Conservation (phyloP, 1,284 basidiomycete species). For the Pterulicium gracile region DNA sequence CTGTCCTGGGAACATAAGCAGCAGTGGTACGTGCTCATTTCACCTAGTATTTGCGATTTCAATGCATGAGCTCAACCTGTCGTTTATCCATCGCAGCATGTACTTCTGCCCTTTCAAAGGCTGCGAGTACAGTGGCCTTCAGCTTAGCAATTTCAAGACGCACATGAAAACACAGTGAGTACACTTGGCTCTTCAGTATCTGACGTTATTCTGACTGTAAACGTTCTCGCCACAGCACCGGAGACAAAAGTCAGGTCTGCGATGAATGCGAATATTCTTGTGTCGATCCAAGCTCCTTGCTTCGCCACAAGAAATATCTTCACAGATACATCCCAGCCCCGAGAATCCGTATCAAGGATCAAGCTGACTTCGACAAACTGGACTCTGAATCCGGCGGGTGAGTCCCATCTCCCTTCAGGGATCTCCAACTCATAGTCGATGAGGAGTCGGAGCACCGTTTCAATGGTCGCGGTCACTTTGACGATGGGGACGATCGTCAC, state of each 20-base stretch:
- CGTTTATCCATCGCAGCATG: slow-evolving; percentile 11
- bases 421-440: no score
- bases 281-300: neutral
- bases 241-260: neutral
- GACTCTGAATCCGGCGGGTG: no score
- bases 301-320: neutral
- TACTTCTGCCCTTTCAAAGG: slow-evolving; percentile 12
- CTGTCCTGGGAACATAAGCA: slow-evolving; percentile 8
- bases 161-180: slow-evolving; percentile 9
- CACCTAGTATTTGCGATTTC: neutral
- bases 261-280: neutral
- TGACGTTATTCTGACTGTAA: neutral
- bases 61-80: slow-evolving; percentile 1
- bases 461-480: no score
- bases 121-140: slow-evolving; percentile 13
- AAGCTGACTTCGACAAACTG: no score
- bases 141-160: slow-evolving; percentile 14
- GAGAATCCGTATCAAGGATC: no score
- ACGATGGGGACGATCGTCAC: no score
- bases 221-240: neutral
- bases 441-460: no score
- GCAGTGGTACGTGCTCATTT: slow-evolving; percentile 8
- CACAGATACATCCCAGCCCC: no score
- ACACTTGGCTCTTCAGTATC: neutral
- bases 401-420: no score